Percentiles rank a stretch among this genome's conserved stretches.
These are phyloP conservation scores for Aplosporella prunicola DNA, from an alignment of 2,329 filamentous ascomycete species.

Conservation along the genomic window DNA sequence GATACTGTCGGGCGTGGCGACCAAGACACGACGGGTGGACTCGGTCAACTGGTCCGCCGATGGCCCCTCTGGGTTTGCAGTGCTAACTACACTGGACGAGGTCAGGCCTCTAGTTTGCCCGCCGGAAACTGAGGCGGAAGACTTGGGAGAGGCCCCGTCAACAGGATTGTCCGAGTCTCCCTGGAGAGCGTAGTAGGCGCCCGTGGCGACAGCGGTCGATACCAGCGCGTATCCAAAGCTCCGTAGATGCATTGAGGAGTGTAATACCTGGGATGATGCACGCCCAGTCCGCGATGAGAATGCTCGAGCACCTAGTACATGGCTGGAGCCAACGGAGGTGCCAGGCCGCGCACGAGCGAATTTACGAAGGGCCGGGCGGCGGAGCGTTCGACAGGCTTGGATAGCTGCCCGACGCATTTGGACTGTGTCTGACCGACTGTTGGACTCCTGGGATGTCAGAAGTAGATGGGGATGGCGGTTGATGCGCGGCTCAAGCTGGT, in stretches of 20 bases:
- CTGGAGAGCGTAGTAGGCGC: conserved; percentile 66
- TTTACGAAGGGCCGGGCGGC: conserved; percentile 54
- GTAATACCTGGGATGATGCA: conserved; percentile 40
- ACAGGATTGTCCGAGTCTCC: conserved; percentile 16
- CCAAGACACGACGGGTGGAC: conserved; percentile 56
- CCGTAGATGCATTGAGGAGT: conserved; percentile 67
- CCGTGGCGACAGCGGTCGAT: conserved; percentile 60
- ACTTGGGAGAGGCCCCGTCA: conserved; percentile 13
- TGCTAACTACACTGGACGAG: conserved; percentile 15
- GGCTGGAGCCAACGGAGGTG: too few relatives aligned
- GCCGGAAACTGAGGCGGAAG: conserved; percentile 11
- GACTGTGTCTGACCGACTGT: too few relatives aligned
- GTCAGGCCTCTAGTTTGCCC: conserved; percentile 26
- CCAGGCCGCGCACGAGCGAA: conserved; percentile 37
- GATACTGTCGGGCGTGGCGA: conserved; percentile 83
- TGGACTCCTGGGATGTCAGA: not conserved
- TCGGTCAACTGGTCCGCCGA: conserved; percentile 39
- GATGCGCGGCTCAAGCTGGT: conserved; percentile 4
- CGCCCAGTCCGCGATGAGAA: conserved; percentile 30
- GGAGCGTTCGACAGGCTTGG: conserved; percentile 58
- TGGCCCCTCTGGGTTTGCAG: conserved; percentile 13
- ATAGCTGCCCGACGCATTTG: conserved; percentile 66
- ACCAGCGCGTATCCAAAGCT: conserved; percentile 57
- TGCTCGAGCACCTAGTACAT: conserved; percentile 41
- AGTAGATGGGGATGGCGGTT: conserved; percentile 2